A percentile compares a stretch with the other conserved stretches of the same genome.
Conservation (phyloP, 495 filamentous ascomycete genomes). For the Aspergillus nanangensis region DNA sequence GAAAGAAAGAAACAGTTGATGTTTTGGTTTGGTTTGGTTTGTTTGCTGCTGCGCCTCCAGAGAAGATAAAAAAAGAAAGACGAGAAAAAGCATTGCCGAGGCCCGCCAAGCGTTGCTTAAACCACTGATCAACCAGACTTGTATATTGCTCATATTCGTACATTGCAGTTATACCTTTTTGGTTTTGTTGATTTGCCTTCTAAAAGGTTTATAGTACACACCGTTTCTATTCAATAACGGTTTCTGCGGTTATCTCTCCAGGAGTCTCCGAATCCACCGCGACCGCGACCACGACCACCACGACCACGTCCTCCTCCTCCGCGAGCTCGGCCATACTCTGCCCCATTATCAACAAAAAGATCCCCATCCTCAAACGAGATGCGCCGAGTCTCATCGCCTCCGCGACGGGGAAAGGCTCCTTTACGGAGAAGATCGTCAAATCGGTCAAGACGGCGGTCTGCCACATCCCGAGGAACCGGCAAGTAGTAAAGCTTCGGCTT, state of each 20-base stretch:
- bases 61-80: too few species aligned
- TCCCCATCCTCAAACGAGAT: slow-evolving; percentile 76
- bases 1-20: slow-evolving; percentile 7
- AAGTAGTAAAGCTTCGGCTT: slow-evolving; percentile 71
- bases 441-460: slow-evolving; percentile 60
- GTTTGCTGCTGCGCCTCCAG: too few species aligned
- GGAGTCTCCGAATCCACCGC: slow-evolving; percentile 25
- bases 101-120: too few species aligned
- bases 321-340: slow-evolving; percentile 49
- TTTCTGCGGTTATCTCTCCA: slow-evolving; percentile 24
- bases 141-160: too few species aligned
- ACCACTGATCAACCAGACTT: too few species aligned
- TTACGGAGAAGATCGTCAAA: slow-evolving; percentile 51
- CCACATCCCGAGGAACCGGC: slow-evolving; percentile 46
- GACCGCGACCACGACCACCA: slow-evolving; percentile 28
- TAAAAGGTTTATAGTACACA: too few species aligned
- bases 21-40: too few species aligned
- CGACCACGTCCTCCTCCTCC: slow-evolving; percentile 29
- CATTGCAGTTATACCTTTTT: too few species aligned
- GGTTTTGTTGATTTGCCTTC: too few species aligned
- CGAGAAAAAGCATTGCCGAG: too few species aligned
- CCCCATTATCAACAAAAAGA: slow-evolving; percentile 68
- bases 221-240: slow-evolving; percentile 8
- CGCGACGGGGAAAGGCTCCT: slow-evolving; percentile 37
- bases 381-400: slow-evolving; percentile 63